Percentiles rank a stretch among this genome's conserved stretches.
phyloP scores from a whole-genome alignment of 768 basidiomycete species.

The Artomyces pyxidatus region DNA sequence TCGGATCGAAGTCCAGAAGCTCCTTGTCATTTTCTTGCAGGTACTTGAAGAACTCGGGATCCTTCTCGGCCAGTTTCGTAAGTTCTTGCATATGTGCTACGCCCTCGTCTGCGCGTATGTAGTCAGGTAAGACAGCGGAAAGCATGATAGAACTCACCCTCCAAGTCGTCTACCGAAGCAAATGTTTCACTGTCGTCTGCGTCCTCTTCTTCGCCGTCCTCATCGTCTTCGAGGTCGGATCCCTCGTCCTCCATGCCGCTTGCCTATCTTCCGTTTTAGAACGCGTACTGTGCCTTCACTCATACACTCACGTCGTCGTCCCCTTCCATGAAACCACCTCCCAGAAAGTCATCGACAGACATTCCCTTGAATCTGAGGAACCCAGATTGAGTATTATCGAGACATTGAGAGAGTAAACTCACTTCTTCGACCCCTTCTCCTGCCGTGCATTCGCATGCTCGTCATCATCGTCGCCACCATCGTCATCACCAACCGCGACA shows the following conservation, averaged over 20 bases:
- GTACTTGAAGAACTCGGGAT: constrained; percentile 99
- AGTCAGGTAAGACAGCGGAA: constrained; percentile 1
- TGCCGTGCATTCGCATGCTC: constrained; percentile 21
- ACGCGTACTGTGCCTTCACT: constrained; percentile 14
- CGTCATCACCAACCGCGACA: constrained; percentile 4
- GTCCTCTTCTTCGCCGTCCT: constrained; percentile 30
- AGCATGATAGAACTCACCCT: constrained; percentile 31
- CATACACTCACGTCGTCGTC: constrained; percentile 47
- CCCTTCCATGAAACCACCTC: constrained; percentile 63
- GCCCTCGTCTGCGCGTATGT: constrained; percentile 49
- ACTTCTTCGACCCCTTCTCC: constrained; percentile 18
- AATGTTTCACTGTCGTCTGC: constrained; percentile 59
- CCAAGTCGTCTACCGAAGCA: constrained; percentile 72
- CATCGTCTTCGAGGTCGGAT: constrained; percentile 33
- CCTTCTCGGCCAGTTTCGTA: constrained; percentile 85
- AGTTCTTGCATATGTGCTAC: constrained; percentile 72
- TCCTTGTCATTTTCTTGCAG: constrained; percentile 92
- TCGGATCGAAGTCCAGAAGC: constrained; percentile 70
- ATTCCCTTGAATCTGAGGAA: constrained; percentile 37
- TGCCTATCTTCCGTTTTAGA: background rate
- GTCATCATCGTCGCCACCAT: constrained; percentile 20
- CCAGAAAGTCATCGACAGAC: constrained; percentile 74
- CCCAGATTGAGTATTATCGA: constrained; percentile 1
- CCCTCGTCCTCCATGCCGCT: constrained; percentile 20
- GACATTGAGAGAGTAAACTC: background rate